phyloP scores from a whole-genome alignment of 495 filamentous ascomycete species.

The Chlorociboria aeruginascens region DNA sequence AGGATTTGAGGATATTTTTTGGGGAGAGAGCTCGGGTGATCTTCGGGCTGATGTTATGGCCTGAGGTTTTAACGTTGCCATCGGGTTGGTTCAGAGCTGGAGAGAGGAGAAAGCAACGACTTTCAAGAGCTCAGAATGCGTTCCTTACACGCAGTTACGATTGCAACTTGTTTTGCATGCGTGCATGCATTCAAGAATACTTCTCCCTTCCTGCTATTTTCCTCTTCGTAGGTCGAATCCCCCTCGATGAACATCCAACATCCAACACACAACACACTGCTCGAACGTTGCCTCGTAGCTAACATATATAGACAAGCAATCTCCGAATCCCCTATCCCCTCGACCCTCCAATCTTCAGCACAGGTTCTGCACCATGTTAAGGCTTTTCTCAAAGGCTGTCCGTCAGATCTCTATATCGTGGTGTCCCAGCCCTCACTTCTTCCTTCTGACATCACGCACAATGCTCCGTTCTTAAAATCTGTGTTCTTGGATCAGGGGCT shows the following conservation, averaged over 20 bases:
- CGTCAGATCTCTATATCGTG: slow-evolving; percentile 68
- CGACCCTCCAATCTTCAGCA: slow-evolving; percentile 30
- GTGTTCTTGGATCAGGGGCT: slow-evolving; percentile 2
- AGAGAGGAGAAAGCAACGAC: slow-evolving; percentile 19
- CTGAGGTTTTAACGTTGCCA: not conserved
- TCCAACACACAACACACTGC: not conserved
- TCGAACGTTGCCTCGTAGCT: not conserved
- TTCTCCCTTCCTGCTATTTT: slow-evolving; percentile 78
- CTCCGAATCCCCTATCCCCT: slow-evolving; percentile 1
- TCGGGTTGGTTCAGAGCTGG: no score
- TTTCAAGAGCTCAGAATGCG: slow-evolving; percentile 33
- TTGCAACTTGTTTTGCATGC: slow-evolving; percentile 46
- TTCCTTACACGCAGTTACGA: slow-evolving; percentile 39
- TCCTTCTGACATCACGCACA: slow-evolving; percentile 43
- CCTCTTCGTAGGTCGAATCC: slow-evolving; percentile 47
- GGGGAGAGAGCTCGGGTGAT: slow-evolving; percentile 2
- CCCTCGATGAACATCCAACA: not conserved
- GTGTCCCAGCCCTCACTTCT: slow-evolving; percentile 65
- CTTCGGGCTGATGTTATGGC: not conserved
- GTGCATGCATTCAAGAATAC: slow-evolving; percentile 69
- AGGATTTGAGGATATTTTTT: not conserved
- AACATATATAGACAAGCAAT: not conserved
- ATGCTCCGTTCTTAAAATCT: slow-evolving; percentile 41
- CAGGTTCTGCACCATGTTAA: slow-evolving; percentile 28
- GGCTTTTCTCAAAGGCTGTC: slow-evolving; percentile 48